phyloP scores from a whole-genome alignment of 129 eudicot genomes.

The Arctium minus region DNA sequence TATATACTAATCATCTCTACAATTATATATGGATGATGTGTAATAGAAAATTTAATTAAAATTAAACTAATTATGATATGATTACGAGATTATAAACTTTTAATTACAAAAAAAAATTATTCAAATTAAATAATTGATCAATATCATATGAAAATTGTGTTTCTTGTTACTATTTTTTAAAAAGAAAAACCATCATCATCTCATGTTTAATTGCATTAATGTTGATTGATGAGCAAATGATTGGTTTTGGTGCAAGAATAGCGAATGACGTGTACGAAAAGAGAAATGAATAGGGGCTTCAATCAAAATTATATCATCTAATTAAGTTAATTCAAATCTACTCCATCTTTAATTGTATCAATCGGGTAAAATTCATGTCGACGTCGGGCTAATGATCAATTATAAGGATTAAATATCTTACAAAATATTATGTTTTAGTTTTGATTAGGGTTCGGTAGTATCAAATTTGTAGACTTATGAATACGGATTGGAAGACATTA shows the following conservation, averaged over 20 bases:
- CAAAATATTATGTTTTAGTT: neutral
- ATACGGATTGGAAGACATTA: too few relatives aligned
- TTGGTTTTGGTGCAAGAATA: constrained; percentile 2
- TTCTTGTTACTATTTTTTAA: too few relatives aligned
- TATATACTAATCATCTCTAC: too few relatives aligned
- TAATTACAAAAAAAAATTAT: neutral
- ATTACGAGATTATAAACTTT: neutral
- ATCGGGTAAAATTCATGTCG: neutral
- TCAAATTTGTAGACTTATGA: neutral
- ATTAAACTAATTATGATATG: neutral
- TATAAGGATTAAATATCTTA: neutral
- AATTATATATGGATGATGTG: neutral
- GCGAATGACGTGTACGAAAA: neutral
- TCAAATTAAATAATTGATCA: neutral
- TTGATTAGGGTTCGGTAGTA: neutral
- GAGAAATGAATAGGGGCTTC: neutral
- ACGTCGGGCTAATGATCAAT: neutral
- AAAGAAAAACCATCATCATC: neutral
- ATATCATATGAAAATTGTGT: neutral
- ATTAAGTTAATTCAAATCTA: neutral
- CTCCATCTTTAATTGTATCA: neutral
- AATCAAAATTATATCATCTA: neutral
- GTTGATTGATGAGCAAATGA: constrained; percentile 15
- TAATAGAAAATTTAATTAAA: neutral
- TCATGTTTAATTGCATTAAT: constrained; percentile 14